A percentile compares a stretch with the other conserved stretches of the same genome.
Evolutionary conservation across 2,329 filamentous ascomycete genomes (phyloP).

Genomic region (Neonectria neomacrospora): DNA sequence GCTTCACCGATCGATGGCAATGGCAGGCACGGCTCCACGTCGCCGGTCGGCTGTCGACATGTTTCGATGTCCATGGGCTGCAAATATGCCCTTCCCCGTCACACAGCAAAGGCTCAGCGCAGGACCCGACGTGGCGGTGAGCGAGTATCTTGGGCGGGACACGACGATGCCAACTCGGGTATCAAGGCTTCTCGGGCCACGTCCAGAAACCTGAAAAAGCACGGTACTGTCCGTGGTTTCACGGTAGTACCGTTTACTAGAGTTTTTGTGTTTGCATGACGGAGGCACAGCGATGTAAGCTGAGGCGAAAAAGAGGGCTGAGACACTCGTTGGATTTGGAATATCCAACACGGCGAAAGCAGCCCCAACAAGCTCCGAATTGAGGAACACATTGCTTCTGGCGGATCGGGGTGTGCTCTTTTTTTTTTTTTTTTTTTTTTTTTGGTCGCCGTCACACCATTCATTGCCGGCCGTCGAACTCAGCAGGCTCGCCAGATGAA

Average conservation of each 20-base stretch:
- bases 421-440: no score
- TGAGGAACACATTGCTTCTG: conserved; percentile 13
- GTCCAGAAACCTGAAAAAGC: conserved; percentile 6
- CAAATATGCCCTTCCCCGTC: conserved; percentile 22
- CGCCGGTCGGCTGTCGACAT: conserved; percentile 23
- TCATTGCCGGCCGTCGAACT: conserved; percentile 10
- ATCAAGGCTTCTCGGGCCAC: conserved; percentile 15
- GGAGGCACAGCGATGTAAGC: conserved; percentile 7
- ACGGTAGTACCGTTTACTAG: not conserved
- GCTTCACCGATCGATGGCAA: conserved; percentile 31
- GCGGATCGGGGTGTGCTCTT: not conserved
- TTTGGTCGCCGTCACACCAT: conserved; percentile 11
- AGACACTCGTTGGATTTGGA: conserved; percentile 17
- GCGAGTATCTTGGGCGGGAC: conserved; percentile 13
- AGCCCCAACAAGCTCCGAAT: not conserved
- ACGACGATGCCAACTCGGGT: conserved; percentile 22
- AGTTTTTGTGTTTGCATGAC: conserved; percentile 5
- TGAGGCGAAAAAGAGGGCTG: conserved; percentile 11
- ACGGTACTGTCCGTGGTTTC: conserved; percentile 17
- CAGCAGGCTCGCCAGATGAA: conserved; percentile 23
- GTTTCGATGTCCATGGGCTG: conserved; percentile 21
- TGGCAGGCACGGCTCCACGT: conserved; percentile 30
- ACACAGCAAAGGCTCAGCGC: conserved; percentile 14
- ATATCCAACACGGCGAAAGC: conserved; percentile 15
- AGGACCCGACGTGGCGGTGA: conserved; percentile 39